phyloP scores from a whole-genome alignment of 257 asterid species.

The Asclepias syriaca region DNA sequence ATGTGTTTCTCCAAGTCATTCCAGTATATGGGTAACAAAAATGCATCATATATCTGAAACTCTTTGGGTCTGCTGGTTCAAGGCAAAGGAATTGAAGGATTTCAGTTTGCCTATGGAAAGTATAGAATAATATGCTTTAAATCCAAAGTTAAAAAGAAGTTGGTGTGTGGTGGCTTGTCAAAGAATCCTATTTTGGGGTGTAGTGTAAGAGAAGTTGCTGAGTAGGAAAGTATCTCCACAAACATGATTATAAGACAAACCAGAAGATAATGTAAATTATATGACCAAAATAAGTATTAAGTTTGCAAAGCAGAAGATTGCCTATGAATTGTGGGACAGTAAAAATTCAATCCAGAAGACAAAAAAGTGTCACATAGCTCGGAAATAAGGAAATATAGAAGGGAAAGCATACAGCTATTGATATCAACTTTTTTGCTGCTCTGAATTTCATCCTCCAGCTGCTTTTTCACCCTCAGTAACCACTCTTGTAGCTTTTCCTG shows the following conservation, averaged over 20 bases:
- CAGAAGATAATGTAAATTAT: background rate
- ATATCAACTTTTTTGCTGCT: conserved; percentile 48
- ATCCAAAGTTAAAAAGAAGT: background rate
- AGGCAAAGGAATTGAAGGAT: background rate
- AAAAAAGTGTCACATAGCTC: background rate
- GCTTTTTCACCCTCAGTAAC: conserved; percentile 54
- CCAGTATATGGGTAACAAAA: no score
- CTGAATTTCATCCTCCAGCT: conserved; percentile 61
- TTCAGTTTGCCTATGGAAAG: background rate
- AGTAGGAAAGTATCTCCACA: background rate
- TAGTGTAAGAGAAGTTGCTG: background rate
- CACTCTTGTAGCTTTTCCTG: conserved; percentile 92
- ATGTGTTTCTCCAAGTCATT: background rate
- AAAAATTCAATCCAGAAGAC: background rate
- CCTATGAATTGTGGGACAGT: background rate
- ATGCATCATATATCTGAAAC: no score
- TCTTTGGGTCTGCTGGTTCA: background rate
- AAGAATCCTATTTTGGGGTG: background rate
- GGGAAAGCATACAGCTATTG: conserved; percentile 49
- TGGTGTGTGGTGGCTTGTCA: background rate
- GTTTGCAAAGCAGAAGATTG: background rate
- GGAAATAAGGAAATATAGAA: background rate
- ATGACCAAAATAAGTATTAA: background rate
- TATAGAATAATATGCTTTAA: background rate
- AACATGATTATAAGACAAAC: background rate